These are phyloP conservation scores for Phytopythium boreale DNA, from an alignment of 352 stramenopile species.

Conservation along the genomic window DNA sequence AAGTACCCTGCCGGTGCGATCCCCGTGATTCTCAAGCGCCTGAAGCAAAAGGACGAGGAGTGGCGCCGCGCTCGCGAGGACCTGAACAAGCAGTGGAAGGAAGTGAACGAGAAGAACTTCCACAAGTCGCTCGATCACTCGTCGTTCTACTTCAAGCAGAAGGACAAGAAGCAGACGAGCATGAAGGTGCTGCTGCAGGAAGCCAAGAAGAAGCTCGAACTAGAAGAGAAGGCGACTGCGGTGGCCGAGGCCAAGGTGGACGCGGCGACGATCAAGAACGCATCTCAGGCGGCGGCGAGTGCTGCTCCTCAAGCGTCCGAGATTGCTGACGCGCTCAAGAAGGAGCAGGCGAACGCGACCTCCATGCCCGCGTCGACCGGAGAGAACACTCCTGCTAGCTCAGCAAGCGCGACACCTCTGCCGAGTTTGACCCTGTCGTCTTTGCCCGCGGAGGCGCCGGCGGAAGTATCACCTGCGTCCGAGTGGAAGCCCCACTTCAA, in stretches of 20 bases:
- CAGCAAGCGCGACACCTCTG: conserved; percentile 22
- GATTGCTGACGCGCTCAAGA: conserved; percentile 63
- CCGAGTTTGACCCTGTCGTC: conserved; percentile 2
- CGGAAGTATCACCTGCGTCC: conserved; percentile 5
- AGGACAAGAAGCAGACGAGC: conserved; percentile 97
- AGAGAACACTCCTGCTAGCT: conserved; percentile 7
- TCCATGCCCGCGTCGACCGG: not conserved
- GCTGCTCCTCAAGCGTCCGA: conserved; percentile 43
- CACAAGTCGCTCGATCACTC: conserved; percentile 99
- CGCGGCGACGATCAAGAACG: not conserved
- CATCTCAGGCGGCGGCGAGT: conserved; percentile 8
- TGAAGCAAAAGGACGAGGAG: conserved; percentile 98
- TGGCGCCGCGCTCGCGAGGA: conserved; percentile 92
- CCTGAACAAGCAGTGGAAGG: conserved; percentile 97
- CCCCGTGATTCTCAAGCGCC: conserved; percentile 96
- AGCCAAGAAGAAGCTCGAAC: conserved; percentile 81
- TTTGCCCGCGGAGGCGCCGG: not conserved
- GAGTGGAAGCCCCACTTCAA: conserved; percentile 71
- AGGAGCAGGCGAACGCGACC: conserved; percentile 30
- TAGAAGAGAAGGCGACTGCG: conserved; percentile 40
- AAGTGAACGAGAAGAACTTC: conserved; percentile 98
- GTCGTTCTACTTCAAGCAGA: conserved; percentile 98
- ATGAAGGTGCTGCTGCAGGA: conserved; percentile 93
- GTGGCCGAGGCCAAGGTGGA: conserved; percentile 21
- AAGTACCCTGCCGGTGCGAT: conserved; percentile 97